These are phyloP conservation scores for Anthoceros angustus DNA, from an alignment of 225 moss, liverwort and hornwort genomes.

Conservation along the genomic window DNA sequence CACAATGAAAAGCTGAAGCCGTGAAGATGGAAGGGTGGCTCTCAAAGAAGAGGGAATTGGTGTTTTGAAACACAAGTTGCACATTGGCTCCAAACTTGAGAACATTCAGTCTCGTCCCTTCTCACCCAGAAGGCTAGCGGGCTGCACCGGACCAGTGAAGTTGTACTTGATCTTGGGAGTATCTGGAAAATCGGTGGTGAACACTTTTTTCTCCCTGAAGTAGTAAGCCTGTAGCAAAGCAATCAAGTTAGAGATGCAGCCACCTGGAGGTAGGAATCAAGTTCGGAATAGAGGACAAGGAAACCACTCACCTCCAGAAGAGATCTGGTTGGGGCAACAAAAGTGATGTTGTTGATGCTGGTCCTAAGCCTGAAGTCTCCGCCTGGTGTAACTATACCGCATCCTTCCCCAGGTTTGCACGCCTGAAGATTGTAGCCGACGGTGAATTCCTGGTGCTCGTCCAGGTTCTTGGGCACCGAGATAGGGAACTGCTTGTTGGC, in stretches of 20 bases:
- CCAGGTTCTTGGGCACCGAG: neutral
- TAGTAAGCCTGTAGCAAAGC: neutral
- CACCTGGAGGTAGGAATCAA: neutral
- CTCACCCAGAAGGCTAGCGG: constrained; percentile 18
- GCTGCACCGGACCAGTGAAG: constrained; percentile 22
- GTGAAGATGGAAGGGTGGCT: constrained; percentile 42
- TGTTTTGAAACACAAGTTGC: constrained; percentile 38
- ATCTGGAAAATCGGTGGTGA: constrained; percentile 29
- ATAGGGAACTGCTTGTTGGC: neutral
- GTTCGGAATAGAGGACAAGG: too few species aligned
- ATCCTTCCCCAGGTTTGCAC: neutral
- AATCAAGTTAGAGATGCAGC: neutral
- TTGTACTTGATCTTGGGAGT: constrained; percentile 18
- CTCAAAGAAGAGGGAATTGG: constrained; percentile 15
- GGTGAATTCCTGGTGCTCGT: neutral
- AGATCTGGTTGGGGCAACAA: neutral
- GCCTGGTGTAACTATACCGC: neutral
- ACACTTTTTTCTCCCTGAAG: neutral
- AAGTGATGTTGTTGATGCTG: constrained; percentile 3
- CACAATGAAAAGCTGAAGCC: constrained; percentile 39
- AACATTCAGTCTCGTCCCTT: constrained; percentile 24
- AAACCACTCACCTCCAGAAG: neutral
- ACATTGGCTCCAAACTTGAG: constrained; percentile 33
- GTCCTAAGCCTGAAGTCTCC: neutral
- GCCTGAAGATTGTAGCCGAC: neutral